phyloP scores from a whole-genome alignment of 2,329 filamentous ascomycete genomes.

The Alternaria tenuissima region DNA sequence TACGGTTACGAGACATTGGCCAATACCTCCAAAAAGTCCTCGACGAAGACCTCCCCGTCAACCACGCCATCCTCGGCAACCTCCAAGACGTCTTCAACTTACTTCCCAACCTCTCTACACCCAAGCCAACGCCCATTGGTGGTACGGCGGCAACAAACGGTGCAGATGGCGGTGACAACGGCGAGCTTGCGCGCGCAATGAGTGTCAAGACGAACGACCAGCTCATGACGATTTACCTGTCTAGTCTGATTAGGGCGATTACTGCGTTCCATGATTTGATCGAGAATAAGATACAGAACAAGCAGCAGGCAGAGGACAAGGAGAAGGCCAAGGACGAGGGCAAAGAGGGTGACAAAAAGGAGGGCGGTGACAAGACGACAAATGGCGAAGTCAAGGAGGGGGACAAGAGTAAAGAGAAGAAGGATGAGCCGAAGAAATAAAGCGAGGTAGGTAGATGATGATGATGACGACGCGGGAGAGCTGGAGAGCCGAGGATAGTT shows the following conservation, averaged over 20 bases:
- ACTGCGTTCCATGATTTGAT: conserved; percentile 99
- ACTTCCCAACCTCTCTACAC: conserved; percentile 91
- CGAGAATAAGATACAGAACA: conserved; percentile 99
- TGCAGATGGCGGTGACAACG: conserved; percentile 65
- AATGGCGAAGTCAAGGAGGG: conserved; percentile 56
- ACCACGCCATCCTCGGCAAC: conserved; percentile 96
- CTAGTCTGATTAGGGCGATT: conserved; percentile 94
- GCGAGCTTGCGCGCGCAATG: conserved; percentile 94
- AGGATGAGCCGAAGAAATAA: conserved; percentile 65
- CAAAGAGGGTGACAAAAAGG: conserved; percentile 71
- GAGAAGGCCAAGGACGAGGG: conserved; percentile 71
- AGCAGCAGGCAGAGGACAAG: conserved; percentile 95
- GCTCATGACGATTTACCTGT: conserved; percentile 97
- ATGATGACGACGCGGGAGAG: too few relatives aligned
- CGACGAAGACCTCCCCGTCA: conserved; percentile 89
- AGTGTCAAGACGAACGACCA: conserved; percentile 99
- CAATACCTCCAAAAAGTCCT: conserved; percentile 96
- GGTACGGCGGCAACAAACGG: conserved; percentile 38
- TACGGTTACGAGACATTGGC: conserved; percentile 93
- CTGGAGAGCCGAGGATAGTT: conserved; percentile 50
- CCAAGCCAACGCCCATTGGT: conserved; percentile 66
- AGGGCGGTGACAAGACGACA: conserved; percentile 60
- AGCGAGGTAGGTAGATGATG: background rate
- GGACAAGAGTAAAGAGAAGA: conserved; percentile 66
- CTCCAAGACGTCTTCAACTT: conserved; percentile 99